These are phyloP conservation scores for Dentipellis fragilis DNA, from an alignment of 768 basidiomycete species.

Conservation along the genomic window DNA sequence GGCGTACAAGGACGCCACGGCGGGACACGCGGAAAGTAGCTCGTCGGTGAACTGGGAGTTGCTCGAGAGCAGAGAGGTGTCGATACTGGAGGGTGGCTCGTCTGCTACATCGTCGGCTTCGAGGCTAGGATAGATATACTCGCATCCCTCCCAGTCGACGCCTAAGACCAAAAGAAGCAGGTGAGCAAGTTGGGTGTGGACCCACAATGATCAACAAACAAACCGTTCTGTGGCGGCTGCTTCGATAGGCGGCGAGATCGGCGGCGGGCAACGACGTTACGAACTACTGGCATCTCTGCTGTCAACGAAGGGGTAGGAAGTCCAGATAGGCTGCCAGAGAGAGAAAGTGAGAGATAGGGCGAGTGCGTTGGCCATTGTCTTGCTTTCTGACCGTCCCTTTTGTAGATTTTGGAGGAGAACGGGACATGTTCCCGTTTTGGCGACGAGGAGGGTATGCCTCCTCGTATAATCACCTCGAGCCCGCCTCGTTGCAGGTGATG, in stretches of 20 bases:
- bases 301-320: not conserved
- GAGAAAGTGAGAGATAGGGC: slow-evolving; percentile 8
- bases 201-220: slow-evolving; percentile 13
- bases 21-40: slow-evolving; percentile 12
- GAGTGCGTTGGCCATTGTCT: slow-evolving; percentile 1
- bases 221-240: slow-evolving; percentile 24
- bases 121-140: slow-evolving; percentile 18
- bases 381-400: not conserved
- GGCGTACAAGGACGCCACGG: slow-evolving; percentile 10
- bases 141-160: slow-evolving; percentile 21
- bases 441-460: slow-evolving; percentile 17
- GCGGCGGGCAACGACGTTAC: slow-evolving; percentile 20
- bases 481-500: slow-evolving; percentile 15
- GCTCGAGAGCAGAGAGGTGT: not conserved
- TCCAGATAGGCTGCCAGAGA: slow-evolving; percentile 4
- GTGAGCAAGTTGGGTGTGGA: slow-evolving; percentile 23
- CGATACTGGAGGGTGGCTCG: not conserved
- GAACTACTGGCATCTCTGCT: slow-evolving; percentile 22
- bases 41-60: slow-evolving; percentile 3
- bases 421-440: not conserved
- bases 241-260: slow-evolving; percentile 36
- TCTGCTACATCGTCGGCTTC: not conserved
- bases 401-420: slow-evolving; percentile 4
- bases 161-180: slow-evolving; percentile 23
- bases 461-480: slow-evolving; percentile 32